These are phyloP conservation scores for Aspergillus egyptiacus DNA, from an alignment of 495 filamentous ascomycete genomes.

Conservation along the genomic window DNA sequence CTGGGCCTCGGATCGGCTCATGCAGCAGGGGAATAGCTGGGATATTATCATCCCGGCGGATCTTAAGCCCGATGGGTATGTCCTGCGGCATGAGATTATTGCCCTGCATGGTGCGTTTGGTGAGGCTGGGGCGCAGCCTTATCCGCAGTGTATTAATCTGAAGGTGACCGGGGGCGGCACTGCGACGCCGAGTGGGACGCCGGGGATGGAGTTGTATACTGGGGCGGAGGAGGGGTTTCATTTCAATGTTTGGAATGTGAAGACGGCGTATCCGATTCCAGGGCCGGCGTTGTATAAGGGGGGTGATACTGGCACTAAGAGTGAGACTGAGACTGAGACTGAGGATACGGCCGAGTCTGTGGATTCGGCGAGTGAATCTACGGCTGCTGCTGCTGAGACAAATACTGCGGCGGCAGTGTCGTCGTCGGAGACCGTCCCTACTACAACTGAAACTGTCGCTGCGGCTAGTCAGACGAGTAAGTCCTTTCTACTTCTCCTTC, in stretches of 20 bases:
- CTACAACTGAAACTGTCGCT: background rate
- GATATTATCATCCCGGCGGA: slow-evolving; percentile 50
- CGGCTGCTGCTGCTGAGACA: too few relatives aligned
- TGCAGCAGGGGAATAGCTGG: background rate
- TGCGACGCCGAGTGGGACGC: slow-evolving; percentile 47
- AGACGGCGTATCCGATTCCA: slow-evolving; percentile 45
- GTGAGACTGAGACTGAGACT: background rate
- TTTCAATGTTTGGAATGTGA: slow-evolving; percentile 51
- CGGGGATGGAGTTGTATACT: slow-evolving; percentile 54
- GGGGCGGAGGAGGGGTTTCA: slow-evolving; percentile 55
- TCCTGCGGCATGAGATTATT: slow-evolving; percentile 64
- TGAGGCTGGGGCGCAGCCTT: too few relatives aligned
- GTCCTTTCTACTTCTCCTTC: too few relatives aligned
- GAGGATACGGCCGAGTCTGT: too few relatives aligned
- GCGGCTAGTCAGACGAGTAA: too few relatives aligned
- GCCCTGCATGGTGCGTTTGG: slow-evolving; percentile 59
- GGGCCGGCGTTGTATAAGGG: slow-evolving; percentile 30
- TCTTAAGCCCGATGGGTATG: slow-evolving; percentile 56
- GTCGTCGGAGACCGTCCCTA: background rate
- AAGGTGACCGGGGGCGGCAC: slow-evolving; percentile 52
- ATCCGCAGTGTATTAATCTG: slow-evolving; percentile 63
- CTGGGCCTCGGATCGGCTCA: slow-evolving; percentile 48
- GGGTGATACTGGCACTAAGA: too few relatives aligned
- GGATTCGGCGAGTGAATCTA: too few relatives aligned
- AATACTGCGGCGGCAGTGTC: too few relatives aligned